Conservation (phyloP, 2,329 filamentous ascomycete genomes). For the Aspergillaceae sp. region DNA sequence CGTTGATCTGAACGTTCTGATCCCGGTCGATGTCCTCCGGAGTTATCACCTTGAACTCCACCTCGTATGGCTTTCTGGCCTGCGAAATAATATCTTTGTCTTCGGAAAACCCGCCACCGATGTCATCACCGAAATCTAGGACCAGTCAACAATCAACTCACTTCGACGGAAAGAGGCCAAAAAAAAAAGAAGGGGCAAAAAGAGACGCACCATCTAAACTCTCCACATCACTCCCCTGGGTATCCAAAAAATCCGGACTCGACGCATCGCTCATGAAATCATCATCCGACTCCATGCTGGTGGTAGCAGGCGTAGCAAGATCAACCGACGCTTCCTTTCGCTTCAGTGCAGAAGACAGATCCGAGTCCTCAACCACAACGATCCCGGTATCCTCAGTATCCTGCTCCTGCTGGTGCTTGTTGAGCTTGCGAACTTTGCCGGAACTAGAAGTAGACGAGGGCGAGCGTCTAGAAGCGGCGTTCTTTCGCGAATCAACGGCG, state of each 20-base stretch:
- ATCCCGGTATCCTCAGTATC: neutral
- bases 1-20: conserved; percentile 76
- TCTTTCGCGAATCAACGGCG: conserved; percentile 15
- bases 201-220: conserved; percentile 35
- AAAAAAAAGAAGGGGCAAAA: conserved; percentile 1
- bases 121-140: conserved; percentile 49
- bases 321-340: conserved; percentile 12
- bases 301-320: conserved; percentile 34
- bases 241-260: conserved; percentile 60
- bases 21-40: conserved; percentile 75
- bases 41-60: conserved; percentile 72
- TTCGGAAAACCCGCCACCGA: conserved; percentile 55
- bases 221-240: conserved; percentile 64
- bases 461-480: conserved; percentile 9
- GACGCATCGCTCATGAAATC: conserved; percentile 77
- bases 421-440: conserved; percentile 11
- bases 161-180: conserved; percentile 2
- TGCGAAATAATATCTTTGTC: conserved; percentile 65
- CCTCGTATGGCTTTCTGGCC: conserved; percentile 67
- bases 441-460: conserved; percentile 12
- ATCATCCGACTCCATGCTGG: conserved; percentile 87
- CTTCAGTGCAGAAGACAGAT: conserved; percentile 3
- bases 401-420: conserved; percentile 4
- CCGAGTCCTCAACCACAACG: too few relatives aligned
- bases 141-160: conserved; percentile 2